These are phyloP conservation scores for Brassica napus DNA, from an alignment of 345 rosid genomes.

Conservation along the genomic window DNA sequence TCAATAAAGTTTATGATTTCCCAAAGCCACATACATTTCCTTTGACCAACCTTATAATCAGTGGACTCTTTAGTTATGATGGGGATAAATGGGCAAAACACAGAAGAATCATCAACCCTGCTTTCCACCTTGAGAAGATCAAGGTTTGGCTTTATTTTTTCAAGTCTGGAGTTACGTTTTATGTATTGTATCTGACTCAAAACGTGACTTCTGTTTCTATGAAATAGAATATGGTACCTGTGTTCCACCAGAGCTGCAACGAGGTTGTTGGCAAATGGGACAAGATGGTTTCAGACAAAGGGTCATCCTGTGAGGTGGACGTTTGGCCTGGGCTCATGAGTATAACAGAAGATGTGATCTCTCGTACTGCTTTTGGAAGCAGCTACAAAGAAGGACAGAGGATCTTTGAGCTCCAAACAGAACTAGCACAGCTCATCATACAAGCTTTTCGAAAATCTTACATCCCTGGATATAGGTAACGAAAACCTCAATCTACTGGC, in stretches of 20 bases:
- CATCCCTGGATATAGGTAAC: not conserved
- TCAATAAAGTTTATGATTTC: not conserved
- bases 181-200: not conserved
- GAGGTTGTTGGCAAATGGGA: not conserved
- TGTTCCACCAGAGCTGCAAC: slow-evolving; percentile 1
- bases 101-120: not conserved
- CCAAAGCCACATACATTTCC: not conserved
- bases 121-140: not conserved
- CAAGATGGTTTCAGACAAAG: not conserved
- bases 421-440: not conserved
- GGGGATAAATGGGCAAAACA: not conserved
- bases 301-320: not conserved
- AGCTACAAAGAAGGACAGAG: not conserved
- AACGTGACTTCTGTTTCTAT: not conserved
- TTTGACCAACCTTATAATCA: not conserved
- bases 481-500: not conserved
- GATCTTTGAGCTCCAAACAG: slow-evolving; percentile 1
- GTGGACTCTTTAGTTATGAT: not conserved
- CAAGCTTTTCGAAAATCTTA: not conserved
- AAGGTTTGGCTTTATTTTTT: not conserved
- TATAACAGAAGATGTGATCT: slow-evolving; percentile 2
- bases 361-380: not conserved
- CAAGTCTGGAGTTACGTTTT: not conserved
- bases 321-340: slow-evolving; percentile 1
- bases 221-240: not conserved